Percentiles rank a stretch among this genome's conserved stretches.
phyloP scores from a whole-genome alignment of 352 stramenopile species.

The Globisporangium paddicum region DNA sequence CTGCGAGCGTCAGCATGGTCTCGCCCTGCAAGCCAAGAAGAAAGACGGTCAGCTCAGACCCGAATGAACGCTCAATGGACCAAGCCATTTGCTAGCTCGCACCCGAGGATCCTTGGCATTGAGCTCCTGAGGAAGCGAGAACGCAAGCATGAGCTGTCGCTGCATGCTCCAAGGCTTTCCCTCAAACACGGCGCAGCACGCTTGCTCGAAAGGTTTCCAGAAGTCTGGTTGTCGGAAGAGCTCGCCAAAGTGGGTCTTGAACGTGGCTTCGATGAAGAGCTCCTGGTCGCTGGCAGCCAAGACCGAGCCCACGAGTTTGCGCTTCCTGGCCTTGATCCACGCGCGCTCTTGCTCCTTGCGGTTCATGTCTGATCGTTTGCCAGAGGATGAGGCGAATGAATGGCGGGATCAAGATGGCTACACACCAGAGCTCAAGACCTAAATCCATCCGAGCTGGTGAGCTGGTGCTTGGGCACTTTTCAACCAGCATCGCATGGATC shows the following conservation, averaged over 20 bases:
- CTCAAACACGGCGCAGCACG: conserved; percentile 31
- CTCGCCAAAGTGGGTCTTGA: conserved; percentile 34
- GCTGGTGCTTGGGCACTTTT: too few relatives aligned
- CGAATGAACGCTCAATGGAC: not conserved
- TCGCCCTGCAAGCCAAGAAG: conserved; percentile 33
- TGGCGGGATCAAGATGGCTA: too few relatives aligned
- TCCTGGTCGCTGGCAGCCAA: conserved; percentile 33
- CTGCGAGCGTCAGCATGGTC: conserved; percentile 66
- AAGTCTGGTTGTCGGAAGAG: conserved; percentile 36
- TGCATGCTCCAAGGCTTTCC: conserved; percentile 29
- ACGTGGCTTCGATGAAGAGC: conserved; percentile 48
- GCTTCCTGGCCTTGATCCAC: conserved; percentile 30
- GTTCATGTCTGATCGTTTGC: too few relatives aligned
- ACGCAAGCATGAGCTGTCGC: conserved; percentile 53
- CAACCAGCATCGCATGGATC: too few relatives aligned
- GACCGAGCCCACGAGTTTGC: conserved; percentile 33
- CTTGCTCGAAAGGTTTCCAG: conserved; percentile 50
- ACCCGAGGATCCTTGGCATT: conserved; percentile 55
- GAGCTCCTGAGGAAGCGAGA: conserved; percentile 56
- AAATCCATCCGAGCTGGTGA: too few relatives aligned
- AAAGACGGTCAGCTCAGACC: not conserved
- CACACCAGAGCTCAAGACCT: too few relatives aligned
- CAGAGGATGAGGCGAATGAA: too few relatives aligned
- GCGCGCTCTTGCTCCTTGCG: conserved; percentile 16
- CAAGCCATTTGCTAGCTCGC: not conserved